Evolutionary conservation across 495 filamentous ascomycete species (phyloP), one percentile per base, ranked within the genome.

Genomic region (Aspergillus conjunctus): DNA sequence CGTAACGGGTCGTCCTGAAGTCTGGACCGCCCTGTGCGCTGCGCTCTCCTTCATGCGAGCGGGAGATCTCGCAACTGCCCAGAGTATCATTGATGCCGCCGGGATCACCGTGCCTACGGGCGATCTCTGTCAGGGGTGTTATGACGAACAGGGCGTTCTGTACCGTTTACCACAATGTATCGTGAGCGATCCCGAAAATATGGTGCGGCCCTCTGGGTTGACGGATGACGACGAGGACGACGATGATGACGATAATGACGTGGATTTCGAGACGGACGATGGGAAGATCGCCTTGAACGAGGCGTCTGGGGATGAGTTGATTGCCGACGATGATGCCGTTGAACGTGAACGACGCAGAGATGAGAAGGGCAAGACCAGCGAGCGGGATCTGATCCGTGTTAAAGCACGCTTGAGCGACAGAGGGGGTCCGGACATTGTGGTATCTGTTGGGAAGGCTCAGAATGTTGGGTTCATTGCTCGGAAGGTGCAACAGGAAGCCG

Each of bases 131-230:
- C 80, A 88, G 43, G 92, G 92, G 3, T 87, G 83, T 8, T 97
- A 92, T 64, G 93, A 97, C 73, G 79, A 87, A 43, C 74, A 84
- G 46, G 93, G 93, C 0, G 87, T 85, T 45, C 79, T 88, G 57
- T 97, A 97, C 69, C 77, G 84, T 8, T 63, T 97, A 18, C 91
- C 91, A 7, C 85, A 87, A 67, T 88, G 89, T 71, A 83, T 94
- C 22, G 85, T 93, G 9, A 78, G 82, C 52, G 89, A 93, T 70
- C 93, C 93, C 7, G 73, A 75, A 46, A 93, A 95, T 64, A 67
- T 95, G 6, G 73, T 81, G 0, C 71, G 80, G 63, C 77, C 77
- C 7, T 46, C 20, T 11, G 10, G 57, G 20, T 37, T n/a, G 32
- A 26, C 52, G 30, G 37, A 49, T 12, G 15, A 59, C 3, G 55